Percentiles rank a stretch among this genome's conserved stretches.
phyloP scores from a whole-genome alignment of 139 green algal genomes.

The Nannochloris sp. region DNA sequence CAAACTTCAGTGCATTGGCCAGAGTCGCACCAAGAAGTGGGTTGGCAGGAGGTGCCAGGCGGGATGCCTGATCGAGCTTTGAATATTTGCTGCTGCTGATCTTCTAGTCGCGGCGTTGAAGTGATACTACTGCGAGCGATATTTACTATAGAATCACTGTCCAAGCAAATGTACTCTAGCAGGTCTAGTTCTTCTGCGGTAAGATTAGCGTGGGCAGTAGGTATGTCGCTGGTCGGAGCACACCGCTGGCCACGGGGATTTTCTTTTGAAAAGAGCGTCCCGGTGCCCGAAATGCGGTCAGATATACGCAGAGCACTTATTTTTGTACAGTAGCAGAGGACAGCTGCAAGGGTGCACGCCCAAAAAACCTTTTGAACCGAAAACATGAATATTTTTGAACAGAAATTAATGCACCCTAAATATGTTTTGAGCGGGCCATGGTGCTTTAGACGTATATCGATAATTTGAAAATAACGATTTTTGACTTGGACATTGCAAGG shows the following conservation, averaged over 20 bases:
- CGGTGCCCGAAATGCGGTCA: too few relatives aligned
- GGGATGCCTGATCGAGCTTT: conserved; percentile 22
- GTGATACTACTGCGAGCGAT: not conserved
- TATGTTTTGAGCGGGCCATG: too few relatives aligned
- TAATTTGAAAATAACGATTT: too few relatives aligned
- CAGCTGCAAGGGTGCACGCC: too few relatives aligned
- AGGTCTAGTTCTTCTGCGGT: conserved; percentile 17
- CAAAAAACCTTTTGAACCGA: too few relatives aligned
- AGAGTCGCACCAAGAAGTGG: conserved; percentile 21
- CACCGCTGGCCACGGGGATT: not conserved
- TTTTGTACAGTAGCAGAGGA: too few relatives aligned
- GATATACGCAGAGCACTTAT: too few relatives aligned
- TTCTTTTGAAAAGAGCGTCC: not conserved
- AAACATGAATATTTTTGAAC: too few relatives aligned
- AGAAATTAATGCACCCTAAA: too few relatives aligned
- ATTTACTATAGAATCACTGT: not conserved
- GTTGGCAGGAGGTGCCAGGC: conserved; percentile 26
- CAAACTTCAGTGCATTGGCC: conserved; percentile 50
- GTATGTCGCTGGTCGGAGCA: not conserved
- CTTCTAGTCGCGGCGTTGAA: not conserved
- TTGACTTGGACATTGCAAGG: too few relatives aligned
- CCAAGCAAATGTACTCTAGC: conserved; percentile 29
- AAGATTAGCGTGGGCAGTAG: conserved; percentile 7
- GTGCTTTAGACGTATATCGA: too few relatives aligned
- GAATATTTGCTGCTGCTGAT: not conserved